Percentiles rank a stretch among this genome's conserved stretches.
These are phyloP conservation scores for Fusarium buxicola DNA, from an alignment of 2,329 filamentous ascomycete species.

Conservation along the genomic window DNA sequence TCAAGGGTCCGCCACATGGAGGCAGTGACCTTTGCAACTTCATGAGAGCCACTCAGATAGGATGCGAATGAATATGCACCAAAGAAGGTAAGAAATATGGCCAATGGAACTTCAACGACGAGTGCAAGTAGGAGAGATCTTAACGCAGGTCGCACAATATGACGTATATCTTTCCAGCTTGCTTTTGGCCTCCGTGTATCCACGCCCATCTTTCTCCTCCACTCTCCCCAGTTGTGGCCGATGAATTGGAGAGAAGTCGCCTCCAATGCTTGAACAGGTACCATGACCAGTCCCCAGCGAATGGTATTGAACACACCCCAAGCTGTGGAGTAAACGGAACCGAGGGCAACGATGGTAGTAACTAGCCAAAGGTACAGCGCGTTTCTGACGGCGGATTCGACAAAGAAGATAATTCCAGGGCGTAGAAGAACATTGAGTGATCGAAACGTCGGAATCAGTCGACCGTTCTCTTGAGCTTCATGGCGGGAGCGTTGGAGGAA, in stretches of 20 bases:
- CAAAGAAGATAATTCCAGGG: slow-evolving; percentile 70
- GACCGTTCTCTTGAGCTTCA: neutral
- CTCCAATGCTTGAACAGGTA: slow-evolving; percentile 75
- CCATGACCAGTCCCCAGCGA: slow-evolving; percentile 80
- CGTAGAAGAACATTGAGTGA: slow-evolving; percentile 63
- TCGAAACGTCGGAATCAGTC: slow-evolving; percentile 52
- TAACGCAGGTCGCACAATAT: slow-evolving; percentile 64
- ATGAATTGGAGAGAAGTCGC: slow-evolving; percentile 73
- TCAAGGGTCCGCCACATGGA: slow-evolving; percentile 74
- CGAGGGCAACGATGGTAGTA: slow-evolving; percentile 71
- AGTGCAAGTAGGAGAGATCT: slow-evolving; percentile 65
- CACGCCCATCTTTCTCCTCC: slow-evolving; percentile 50
- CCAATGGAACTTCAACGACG: slow-evolving; percentile 69
- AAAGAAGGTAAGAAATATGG: slow-evolving; percentile 69
- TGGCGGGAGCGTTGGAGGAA: neutral
- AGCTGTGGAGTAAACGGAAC: slow-evolving; percentile 74
- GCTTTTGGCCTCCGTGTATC: slow-evolving; percentile 32
- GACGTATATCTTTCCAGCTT: slow-evolving; percentile 35
- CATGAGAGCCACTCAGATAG: slow-evolving; percentile 68
- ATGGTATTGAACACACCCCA: slow-evolving; percentile 82
- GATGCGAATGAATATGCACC: slow-evolving; percentile 70
- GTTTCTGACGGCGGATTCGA: slow-evolving; percentile 75
- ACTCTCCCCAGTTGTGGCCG: slow-evolving; percentile 73
- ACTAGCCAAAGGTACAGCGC: slow-evolving; percentile 78
- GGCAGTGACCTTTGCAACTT: slow-evolving; percentile 69